Evolutionary conservation across 306 rosid species (phyloP), one percentile per base, ranked within the genome.

Genomic region (Urtica urens): DNA sequence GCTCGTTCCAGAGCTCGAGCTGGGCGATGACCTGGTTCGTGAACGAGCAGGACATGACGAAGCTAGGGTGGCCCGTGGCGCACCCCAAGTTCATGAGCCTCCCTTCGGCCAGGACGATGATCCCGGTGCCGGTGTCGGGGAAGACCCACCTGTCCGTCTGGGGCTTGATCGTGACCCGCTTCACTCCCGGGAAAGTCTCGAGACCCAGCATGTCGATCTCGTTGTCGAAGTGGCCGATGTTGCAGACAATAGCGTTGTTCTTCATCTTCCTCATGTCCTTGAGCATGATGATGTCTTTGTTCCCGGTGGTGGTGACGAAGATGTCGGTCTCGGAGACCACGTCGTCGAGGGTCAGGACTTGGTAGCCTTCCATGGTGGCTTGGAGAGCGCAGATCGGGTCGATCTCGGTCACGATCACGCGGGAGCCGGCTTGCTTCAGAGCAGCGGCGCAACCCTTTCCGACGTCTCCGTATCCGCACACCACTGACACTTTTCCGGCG

Each of bases 371-470:
- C 99, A 90, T 90, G 35, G 71, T 72, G 33, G 99, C 95, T 64
- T 90, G 99, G 34, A 90, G 99, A 31, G 99, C 99, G 34, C 99
- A 90, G 20, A 90, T 90, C 25, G 99, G 99, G 44, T 90, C 99
- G 7, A 90, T 90, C 74, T 90, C 99, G 0, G 95, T 84, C 51
- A 90, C 85, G 0, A 90, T 60, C 27, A 85, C 95, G 2, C 95
- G 99, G 9, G 99, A 85, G 11, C 99, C 99, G 2, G 79, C 99
- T 48, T 84, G 95, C 72, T 90, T 90, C 74, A 90, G 27, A 44
- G 99, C 87, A 10, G 86, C 71, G 15, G 99, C 99, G 48, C 99
- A 90, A 19, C 99, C 99, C 94, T 90, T 90, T 2, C 99, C 99
- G 17, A 90, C 95, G 69, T 90, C 99, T 56, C 99, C 99, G 3